Conservation (phyloP, 352 stramenopile species). For the Phytophthora idaei region DNA sequence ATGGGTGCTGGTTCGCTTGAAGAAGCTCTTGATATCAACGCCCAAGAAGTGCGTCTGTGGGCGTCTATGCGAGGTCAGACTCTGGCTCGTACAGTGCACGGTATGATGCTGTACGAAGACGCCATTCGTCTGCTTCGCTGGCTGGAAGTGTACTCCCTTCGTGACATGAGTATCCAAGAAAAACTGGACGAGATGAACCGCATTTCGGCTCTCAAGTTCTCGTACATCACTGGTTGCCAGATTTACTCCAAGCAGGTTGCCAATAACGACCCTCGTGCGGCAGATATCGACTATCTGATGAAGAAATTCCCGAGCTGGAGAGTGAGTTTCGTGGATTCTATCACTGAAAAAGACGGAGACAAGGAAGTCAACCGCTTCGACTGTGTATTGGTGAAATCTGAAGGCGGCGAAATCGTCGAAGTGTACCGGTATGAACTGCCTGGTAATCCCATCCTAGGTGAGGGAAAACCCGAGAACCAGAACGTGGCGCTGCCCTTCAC, state of each 20-base stretch:
- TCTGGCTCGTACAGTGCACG: conserved; percentile 84
- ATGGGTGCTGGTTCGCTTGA: conserved; percentile 74
- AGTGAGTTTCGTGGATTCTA: conserved; percentile 87
- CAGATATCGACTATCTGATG: conserved; percentile 91
- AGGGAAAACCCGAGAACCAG: conserved; percentile 90
- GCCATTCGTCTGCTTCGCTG: conserved; percentile 84
- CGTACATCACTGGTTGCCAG: conserved; percentile 89
- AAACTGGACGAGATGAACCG: conserved; percentile 86
- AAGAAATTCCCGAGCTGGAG: conserved; percentile 89
- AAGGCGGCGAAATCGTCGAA: conserved; percentile 83
- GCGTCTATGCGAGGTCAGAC: conserved; percentile 87
- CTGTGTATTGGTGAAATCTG: conserved; percentile 82
- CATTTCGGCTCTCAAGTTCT: conserved; percentile 88
- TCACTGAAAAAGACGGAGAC: conserved; percentile 48
- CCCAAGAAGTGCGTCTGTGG: conserved; percentile 84
- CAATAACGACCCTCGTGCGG: conserved; percentile 76
- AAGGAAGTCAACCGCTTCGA: conserved; percentile 56
- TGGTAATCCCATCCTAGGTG: conserved; percentile 88
- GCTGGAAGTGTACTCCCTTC: conserved; percentile 79
- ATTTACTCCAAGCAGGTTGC: conserved; percentile 86
- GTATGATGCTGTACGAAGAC: conserved; percentile 92
- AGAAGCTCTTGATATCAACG: conserved; percentile 66
- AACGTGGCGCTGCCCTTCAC: conserved; percentile 89
- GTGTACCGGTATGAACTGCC: conserved; percentile 89
- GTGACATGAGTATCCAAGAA: conserved; percentile 61